Conservation (phyloP, 495 filamentous ascomycete genomes). For the Haplographium delicatum region DNA sequence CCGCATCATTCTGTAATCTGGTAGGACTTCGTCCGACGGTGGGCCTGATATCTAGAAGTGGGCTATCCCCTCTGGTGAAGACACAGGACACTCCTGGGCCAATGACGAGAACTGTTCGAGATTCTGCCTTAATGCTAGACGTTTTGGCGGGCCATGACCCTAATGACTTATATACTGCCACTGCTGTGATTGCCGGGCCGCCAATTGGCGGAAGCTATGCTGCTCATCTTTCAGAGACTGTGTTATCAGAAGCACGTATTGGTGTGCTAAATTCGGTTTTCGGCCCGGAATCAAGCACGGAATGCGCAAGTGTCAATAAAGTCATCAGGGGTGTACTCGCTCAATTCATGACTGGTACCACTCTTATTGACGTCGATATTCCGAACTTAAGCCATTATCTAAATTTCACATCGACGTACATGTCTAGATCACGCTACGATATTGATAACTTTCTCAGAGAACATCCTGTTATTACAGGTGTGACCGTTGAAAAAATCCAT, state of each 20-base stretch:
- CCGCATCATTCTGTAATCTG: slow-evolving; percentile 34
- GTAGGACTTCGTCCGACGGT: slow-evolving; percentile 38
- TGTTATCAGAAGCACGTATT: slow-evolving; percentile 22
- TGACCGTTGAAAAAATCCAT: slow-evolving; percentile 16
- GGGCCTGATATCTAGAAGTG: slow-evolving; percentile 38
- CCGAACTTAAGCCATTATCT: slow-evolving; percentile 30
- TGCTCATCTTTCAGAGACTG: slow-evolving; percentile 18
- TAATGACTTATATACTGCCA: slow-evolving; percentile 26
- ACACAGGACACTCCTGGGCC: slow-evolving; percentile 33
- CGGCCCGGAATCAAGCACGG: slow-evolving; percentile 23
- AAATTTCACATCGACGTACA: slow-evolving; percentile 19
- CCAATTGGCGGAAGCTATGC: slow-evolving; percentile 29
- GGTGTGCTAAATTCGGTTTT: slow-evolving; percentile 29
- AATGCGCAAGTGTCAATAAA: slow-evolving; percentile 18
- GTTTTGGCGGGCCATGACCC: slow-evolving; percentile 32
- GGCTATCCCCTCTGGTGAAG: slow-evolving; percentile 29
- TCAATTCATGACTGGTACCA: slow-evolving; percentile 15
- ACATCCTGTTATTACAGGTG: slow-evolving; percentile 21
- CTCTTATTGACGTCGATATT: slow-evolving; percentile 28
- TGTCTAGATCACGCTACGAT: slow-evolving; percentile 28
- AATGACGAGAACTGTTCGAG: slow-evolving; percentile 32
- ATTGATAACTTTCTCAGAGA: slow-evolving; percentile 32
- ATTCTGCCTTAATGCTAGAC: slow-evolving; percentile 31
- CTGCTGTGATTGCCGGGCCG: slow-evolving; percentile 21
- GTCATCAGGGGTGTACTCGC: slow-evolving; percentile 25